phyloP scores from a whole-genome alignment of 257 asterid genomes.

The Nicotiana paniculata region DNA sequence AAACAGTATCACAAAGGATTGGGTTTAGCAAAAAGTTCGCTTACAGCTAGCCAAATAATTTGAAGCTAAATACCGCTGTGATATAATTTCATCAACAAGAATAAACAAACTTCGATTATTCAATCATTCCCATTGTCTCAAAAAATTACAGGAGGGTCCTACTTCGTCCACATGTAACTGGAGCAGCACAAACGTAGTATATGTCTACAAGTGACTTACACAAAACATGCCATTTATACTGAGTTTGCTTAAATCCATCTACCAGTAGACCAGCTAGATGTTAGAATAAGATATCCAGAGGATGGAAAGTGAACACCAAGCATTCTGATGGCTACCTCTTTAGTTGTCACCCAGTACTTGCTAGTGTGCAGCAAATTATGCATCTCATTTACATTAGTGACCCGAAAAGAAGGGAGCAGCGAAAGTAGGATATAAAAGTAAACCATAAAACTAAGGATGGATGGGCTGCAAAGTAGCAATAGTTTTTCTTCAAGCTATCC shows the following conservation, averaged over 20 bases:
- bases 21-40: not conserved
- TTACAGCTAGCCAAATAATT: not conserved
- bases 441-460: not conserved
- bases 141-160: not conserved
- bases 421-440: not conserved
- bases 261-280: not conserved
- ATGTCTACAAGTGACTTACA: not conserved
- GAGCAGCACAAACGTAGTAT: not conserved
- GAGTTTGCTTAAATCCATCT: not conserved
- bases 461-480: not conserved
- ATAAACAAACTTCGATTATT: not conserved
- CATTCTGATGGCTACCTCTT: not conserved
- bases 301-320: not conserved
- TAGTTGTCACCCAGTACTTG: too few relatives aligned
- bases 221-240: not conserved
- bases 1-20: not conserved
- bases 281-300: not conserved
- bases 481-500: not conserved
- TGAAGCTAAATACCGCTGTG: not conserved
- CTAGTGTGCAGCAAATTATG: not conserved
- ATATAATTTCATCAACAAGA: not conserved
- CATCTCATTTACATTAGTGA: not conserved
- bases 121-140: not conserved
- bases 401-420: not conserved
- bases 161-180: not conserved